Conservation (phyloP, 495 filamentous ascomycete genomes). For the Neurospora africana region DNA sequence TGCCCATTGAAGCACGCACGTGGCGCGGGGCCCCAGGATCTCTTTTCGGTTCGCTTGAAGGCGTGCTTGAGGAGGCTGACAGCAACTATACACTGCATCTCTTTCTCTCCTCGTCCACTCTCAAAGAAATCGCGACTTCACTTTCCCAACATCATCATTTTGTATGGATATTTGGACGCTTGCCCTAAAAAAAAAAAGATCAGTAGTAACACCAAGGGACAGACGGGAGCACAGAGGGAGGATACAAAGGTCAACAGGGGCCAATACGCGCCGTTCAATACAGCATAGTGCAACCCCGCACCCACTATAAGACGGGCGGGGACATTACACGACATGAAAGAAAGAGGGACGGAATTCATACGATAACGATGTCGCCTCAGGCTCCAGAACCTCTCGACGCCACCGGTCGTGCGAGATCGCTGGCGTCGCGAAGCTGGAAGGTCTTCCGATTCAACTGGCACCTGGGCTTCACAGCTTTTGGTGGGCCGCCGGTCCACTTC, state of each 20-base stretch:
- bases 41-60: background rate
- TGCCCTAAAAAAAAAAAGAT: background rate
- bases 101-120: background rate
- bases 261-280: background rate
- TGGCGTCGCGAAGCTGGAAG: conserved; percentile 15
- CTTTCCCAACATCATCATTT: background rate
- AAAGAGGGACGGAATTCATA: background rate
- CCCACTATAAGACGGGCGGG: background rate
- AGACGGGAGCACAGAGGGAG: too few relatives aligned
- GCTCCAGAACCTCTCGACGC: background rate
- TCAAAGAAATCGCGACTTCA: background rate
- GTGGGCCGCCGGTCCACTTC: conserved; percentile 63
- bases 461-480: conserved; percentile 61
- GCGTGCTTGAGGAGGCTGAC: background rate
- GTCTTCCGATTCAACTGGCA: conserved; percentile 47
- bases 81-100: background rate
- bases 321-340: background rate
- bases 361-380: background rate
- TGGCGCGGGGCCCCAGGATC: background rate
- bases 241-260: too few relatives aligned
- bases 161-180: background rate
- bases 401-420: background rate
- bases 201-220: too few relatives aligned
- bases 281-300: background rate
- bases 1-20: background rate